These are phyloP conservation scores for Annulohypoxylon stygium DNA, from an alignment of 495 filamentous ascomycete genomes.

Conservation along the genomic window DNA sequence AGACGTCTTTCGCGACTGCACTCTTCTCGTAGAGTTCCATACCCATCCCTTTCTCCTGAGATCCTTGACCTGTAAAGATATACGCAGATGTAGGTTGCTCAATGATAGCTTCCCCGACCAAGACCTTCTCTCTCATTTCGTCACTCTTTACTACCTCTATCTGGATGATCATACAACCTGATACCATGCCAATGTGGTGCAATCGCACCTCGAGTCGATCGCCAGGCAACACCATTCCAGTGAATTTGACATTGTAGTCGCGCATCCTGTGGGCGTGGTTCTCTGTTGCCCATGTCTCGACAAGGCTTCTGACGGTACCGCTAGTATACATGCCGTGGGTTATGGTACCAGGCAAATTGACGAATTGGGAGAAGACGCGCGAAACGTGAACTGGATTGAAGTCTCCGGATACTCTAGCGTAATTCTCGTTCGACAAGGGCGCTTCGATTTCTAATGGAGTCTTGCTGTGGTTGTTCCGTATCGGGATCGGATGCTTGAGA, in stretches of 20 bases:
- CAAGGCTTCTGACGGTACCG: constrained; percentile 85
- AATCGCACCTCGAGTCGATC: constrained; percentile 85
- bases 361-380: constrained; percentile 85
- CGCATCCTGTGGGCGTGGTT: constrained; percentile 89
- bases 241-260: constrained; percentile 84
- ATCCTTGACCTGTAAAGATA: constrained; percentile 90
- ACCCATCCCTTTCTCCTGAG: constrained; percentile 93
- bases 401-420: constrained; percentile 87
- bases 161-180: constrained; percentile 89
- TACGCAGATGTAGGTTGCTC: constrained; percentile 89
- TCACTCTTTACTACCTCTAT: constrained; percentile 80
- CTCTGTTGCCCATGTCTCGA: constrained; percentile 94
- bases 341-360: constrained; percentile 85
- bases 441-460: constrained; percentile 80
- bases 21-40: constrained; percentile 90
- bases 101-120: constrained; percentile 86
- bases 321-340: constrained; percentile 94
- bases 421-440: constrained; percentile 87
- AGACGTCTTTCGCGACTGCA: constrained; percentile 84
- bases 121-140: constrained; percentile 84
- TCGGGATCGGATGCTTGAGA: constrained; percentile 87
- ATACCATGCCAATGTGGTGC: constrained; percentile 88
- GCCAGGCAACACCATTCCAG: constrained; percentile 90
- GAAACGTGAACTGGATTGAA: constrained; percentile 94
- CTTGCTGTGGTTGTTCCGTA: constrained; percentile 73